Percentiles rank a stretch among this genome's conserved stretches.
Conservation (phyloP, 1,284 basidiomycete species). For the Xerocomus nothofagi region DNA sequence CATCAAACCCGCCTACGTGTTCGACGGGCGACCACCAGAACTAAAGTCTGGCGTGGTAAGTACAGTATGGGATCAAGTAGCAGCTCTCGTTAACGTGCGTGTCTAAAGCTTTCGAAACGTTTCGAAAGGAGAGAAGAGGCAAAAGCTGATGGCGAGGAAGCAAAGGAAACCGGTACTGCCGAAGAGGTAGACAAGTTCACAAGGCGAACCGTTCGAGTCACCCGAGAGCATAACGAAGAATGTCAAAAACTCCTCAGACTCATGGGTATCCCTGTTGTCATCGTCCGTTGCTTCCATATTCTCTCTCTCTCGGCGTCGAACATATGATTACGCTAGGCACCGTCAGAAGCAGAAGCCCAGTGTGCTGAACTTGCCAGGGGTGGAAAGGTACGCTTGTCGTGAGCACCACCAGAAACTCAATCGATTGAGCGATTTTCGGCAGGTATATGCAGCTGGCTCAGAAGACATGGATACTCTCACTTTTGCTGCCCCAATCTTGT, state of each 20-base stretch:
- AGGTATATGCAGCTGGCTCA: conserved; percentile 96
- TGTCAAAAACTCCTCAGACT: conserved; percentile 84
- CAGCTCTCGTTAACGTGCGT: not conserved
- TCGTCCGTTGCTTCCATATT: conserved; percentile 63
- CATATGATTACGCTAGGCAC: conserved; percentile 61
- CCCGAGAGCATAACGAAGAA: conserved; percentile 95
- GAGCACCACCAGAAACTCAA: conserved; percentile 2
- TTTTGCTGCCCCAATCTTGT: conserved; percentile 88
- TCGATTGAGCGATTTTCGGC: conserved; percentile 9
- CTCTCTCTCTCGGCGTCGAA: conserved; percentile 1
- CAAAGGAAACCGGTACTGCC: conserved; percentile 89
- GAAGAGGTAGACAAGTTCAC: conserved; percentile 94
- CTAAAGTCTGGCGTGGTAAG: conserved; percentile 94
- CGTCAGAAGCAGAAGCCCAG: conserved; percentile 98
- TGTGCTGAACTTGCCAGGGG: conserved; percentile 96
- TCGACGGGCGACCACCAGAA: conserved; percentile 98
- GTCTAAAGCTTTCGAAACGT: conserved; percentile 81
- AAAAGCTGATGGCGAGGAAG: conserved; percentile 92
- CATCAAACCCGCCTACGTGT: conserved; percentile 97
- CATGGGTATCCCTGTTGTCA: conserved; percentile 97
- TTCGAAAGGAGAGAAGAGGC: conserved; percentile 91
- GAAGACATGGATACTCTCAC: conserved; percentile 99
- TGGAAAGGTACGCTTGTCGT: conserved; percentile 64
- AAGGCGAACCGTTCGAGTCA: conserved; percentile 92
- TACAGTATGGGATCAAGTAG: conserved; percentile 19